Conservation (phyloP, 75 land plant genomes). For the Cunninghamia lanceolata region DNA sequence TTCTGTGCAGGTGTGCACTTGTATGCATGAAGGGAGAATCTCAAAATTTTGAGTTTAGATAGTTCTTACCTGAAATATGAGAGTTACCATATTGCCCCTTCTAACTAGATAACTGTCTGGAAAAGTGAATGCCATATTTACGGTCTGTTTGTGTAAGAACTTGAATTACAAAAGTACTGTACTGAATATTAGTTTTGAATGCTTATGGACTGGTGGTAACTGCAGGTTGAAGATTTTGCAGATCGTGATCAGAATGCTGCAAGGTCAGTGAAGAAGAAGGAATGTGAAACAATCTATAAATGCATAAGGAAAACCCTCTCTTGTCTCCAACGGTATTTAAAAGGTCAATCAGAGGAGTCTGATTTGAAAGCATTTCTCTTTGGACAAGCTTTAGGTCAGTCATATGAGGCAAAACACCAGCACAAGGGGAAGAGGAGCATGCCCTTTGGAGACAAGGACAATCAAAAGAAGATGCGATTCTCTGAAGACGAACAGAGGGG, state of each 20-base stretch:
- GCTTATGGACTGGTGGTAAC: conserved; percentile 4
- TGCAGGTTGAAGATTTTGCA: conserved; percentile 62
- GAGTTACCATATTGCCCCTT: background rate
- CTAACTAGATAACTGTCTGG: background rate
- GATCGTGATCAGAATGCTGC: conserved; percentile 51
- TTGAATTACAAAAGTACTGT: background rate
- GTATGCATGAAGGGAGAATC: background rate
- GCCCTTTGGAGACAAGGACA: background rate
- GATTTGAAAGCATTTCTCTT: conserved; percentile 15
- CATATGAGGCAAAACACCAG: background rate
- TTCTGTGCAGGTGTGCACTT: background rate
- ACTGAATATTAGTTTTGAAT: background rate
- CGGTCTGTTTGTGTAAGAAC: background rate
- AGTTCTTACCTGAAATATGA: background rate
- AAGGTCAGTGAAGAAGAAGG: conserved; percentile 27
- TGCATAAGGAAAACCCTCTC: conserved; percentile 24
- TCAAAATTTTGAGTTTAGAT: background rate
- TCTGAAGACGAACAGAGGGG: background rate
- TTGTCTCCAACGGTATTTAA: conserved; percentile 1
- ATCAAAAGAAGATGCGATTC: background rate
- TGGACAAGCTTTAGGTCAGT: background rate
- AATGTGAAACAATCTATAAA: conserved; percentile 37
- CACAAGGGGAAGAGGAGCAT: conserved; percentile 4
- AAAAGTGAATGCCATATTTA: background rate
- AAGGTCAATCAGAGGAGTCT: conserved; percentile 14